Base-by-base conservation (phyloP, 1,139 yeast genomes). In the Candida sanyaensis region DNA sequence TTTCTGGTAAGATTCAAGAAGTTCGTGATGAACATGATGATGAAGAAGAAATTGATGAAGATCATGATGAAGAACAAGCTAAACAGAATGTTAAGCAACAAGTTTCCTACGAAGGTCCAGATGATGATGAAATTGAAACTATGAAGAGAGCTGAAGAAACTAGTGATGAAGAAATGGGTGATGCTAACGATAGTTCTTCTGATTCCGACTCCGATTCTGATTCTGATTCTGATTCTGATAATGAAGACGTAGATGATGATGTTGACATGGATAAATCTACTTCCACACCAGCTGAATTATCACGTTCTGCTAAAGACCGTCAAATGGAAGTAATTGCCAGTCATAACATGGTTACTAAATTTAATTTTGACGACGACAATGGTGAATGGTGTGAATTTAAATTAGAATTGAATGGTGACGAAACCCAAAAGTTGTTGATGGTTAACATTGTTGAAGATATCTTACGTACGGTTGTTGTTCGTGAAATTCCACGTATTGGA, bases 361-460 rank as follows among this genome's bases (percentile, higher is more conserved):
- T 89, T 73, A 85, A 89, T 69, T 95, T 92, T 64, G 99, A 95
- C 69, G 98, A 93, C 64, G 83, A 73, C 30, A 64, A 77, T 42
- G 99, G 99, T 54, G 83, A 84, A 62, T 92, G 97, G 97, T 92
- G 98, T 75, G 88, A 87, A 66, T 88, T 95, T 68, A 85, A 84
- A 61, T 71, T 95, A 51, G 93, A 88, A 61, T 80, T 91, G 59
- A 84, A 91, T 47, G 92, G 96, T 30, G 59, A 59, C 44, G 88
- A 85, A 46, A 86, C 96, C 37, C 95, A 91, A 70, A 95, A 95
- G 77, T 76, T 95, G 66, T 84, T 95, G 76, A 92, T 95, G 99
- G 97, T 95, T 49, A 93, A 93, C 73, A 86, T 95, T 62, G 85
- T 93, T 51, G 99, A 95, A 72, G 93, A 88, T 49, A 83, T 93